Base-by-base conservation (phyloP, 768 basidiomycete species). In the Daedaleopsis nitida region DNA sequence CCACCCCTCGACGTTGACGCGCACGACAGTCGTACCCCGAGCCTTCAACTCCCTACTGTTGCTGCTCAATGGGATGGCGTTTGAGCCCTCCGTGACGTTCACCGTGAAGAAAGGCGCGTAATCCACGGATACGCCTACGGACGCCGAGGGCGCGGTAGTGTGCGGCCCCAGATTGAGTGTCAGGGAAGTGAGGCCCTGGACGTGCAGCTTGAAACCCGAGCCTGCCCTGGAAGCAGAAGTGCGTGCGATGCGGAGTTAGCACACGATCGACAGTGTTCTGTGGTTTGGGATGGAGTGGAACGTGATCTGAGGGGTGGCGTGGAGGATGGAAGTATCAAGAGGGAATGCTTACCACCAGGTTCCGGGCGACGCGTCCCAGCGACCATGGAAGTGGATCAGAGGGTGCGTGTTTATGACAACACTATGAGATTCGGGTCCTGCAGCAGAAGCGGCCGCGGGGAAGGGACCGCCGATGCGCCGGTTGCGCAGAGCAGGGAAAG, bases 1-100 rank as follows among this genome's bases (percentile, higher is more conserved):
- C 83, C 84, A 86, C 19, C 84, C 84, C 61, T 84, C 78, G 6
- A 78, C 80, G 56, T 84, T 82, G 55, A 86, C 70, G 14, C 82
- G 68, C 3, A 84, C 74, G 14, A 80, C 72, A 14, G 70, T 72
- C 5, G 70, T 63, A 19, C 59, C 16, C 4, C n/a, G 10, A 16
- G 12, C 42, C 1, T 17, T 17, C 17, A 35, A 19, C 9, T 34
- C 45, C 23, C 52, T 21, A 2, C 24, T 17, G 19, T 3, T 5
- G 16, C 8, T 35, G 38, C 17, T 8, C 32, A 85, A 61, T 0
- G 81, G 79, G 38, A 86, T 79, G 8, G 35, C 49, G 60, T 84
- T 85, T 7, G 71, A 61, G 1, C 83, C 84, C 14, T 70, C 73
- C 2, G 82, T 79, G 14, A 80, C 77, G 60, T 86, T 83, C 48